Percentiles rank a stretch among this genome's conserved stretches.
These are phyloP conservation scores for Ceratonia siliqua DNA, from an alignment of 306 rosid species.

Conservation along the genomic window DNA sequence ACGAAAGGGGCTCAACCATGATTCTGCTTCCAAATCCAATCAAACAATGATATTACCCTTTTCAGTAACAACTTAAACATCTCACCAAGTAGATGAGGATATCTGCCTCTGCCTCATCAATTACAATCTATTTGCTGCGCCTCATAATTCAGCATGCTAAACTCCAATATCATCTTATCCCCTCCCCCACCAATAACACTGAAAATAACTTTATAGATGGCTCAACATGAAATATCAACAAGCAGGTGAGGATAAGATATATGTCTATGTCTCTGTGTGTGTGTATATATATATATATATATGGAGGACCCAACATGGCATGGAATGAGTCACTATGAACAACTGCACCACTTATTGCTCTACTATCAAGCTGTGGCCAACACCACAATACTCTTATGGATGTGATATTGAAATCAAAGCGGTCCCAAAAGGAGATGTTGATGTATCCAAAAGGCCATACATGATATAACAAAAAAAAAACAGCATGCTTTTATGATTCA, in stretches of 20 bases:
- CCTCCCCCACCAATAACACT: too few species aligned
- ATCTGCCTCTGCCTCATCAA: too few species aligned
- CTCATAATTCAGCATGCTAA: not conserved
- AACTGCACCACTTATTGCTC: not conserved
- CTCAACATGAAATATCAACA: too few species aligned
- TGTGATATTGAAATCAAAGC: not conserved
- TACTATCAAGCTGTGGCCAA: not conserved
- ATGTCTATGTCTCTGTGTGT: too few species aligned
- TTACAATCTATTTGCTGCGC: not conserved
- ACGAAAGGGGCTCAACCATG: too few species aligned
- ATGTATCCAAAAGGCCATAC: not conserved
- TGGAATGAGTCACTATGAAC: not conserved
- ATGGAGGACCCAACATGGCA: not conserved
- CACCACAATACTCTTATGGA: not conserved
- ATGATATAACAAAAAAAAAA: not conserved
- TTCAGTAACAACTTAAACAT: too few species aligned
- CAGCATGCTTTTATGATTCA: not conserved
- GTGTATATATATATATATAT: too few species aligned
- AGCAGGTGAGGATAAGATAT: too few species aligned
- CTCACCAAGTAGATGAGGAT: too few species aligned
- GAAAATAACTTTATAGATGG: too few species aligned
- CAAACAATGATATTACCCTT: too few species aligned
- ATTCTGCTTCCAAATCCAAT: too few species aligned
- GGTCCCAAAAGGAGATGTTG: not conserved
- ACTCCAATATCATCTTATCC: slow-evolving; percentile 24